Evolutionary conservation across 495 filamentous ascomycete genomes (phyloP), one percentile per base, ranked within the genome.

Genomic region (Penicillium pulvis): DNA sequence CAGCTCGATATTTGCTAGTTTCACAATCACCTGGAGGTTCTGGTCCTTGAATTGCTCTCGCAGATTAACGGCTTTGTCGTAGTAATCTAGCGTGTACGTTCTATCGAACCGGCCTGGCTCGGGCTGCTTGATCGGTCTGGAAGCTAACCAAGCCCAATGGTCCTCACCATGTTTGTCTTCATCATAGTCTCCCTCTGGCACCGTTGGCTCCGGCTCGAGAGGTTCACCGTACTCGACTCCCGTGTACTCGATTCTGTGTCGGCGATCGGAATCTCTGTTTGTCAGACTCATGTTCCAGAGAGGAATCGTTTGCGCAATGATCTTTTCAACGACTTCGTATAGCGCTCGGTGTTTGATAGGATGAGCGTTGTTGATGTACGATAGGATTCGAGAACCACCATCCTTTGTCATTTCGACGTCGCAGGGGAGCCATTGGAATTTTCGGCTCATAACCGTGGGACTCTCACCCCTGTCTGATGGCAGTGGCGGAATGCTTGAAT

Each of bases 361-460:
- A 54, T 86, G 79, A 0, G 85, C 66, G 56, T 87, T 88, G 58
- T 88, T 88, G 71, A 89, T 82, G 61, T 88, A 84, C 31, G 72
- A 77, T 3, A 49, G 57, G 17, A 83, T 73, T 43, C 60, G 55
- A 55, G 69, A 65, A 8, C 52, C 36, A 17, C 53, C 51, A 33
- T 76, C 66, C 6, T 67, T 62, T 1, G 55, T 28, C 44, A 85
- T 67, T 6, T 71, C 54, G 16, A 89, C 76, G 20, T 87, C 75
- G 45, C 75, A 79, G 0, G 86, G 85, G 7, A 88, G 69, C 84
- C 82, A 87, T 59, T 89, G 85, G 51, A 81, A 87, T 2, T 66
- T 68, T 16, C 7, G 17, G 24, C 61, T 63, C 49, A 20, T 17
- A 45, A 49, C 3, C 9, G 19, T 0, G 6, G 9, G 16, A 20